These are phyloP conservation scores for Acanthamoeba royreba DNA, from an alignment of 208 protist genomes.

Conservation along the genomic window DNA sequence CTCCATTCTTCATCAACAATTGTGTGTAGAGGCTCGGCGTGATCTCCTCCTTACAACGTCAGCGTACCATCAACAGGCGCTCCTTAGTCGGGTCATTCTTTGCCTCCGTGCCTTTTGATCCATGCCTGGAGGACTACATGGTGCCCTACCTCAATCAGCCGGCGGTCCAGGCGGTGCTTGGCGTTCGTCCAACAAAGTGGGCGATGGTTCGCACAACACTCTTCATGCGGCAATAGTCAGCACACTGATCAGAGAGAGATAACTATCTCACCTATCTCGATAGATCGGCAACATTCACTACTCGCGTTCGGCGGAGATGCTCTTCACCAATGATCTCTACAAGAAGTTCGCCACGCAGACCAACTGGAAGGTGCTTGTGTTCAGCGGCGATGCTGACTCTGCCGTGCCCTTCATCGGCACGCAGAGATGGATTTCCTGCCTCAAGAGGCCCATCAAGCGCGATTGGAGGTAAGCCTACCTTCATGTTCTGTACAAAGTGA, in stretches of 20 bases:
- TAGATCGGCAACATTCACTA: neutral
- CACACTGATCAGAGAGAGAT: too few species aligned
- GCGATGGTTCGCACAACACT: neutral
- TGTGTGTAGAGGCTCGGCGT: too few species aligned
- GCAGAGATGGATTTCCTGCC: conserved; percentile 11
- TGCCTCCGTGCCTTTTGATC: neutral
- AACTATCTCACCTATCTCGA: neutral
- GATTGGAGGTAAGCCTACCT: neutral
- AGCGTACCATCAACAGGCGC: neutral
- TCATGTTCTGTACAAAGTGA: neutral
- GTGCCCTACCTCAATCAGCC: neutral
- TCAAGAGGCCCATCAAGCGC: conserved; percentile 18
- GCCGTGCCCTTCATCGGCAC: conserved; percentile 14
- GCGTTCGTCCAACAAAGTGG: neutral
- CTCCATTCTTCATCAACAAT: neutral
- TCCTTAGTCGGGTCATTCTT: neutral
- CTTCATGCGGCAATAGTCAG: too few species aligned
- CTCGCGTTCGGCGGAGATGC: neutral
- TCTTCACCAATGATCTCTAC: neutral
- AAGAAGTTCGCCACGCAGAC: neutral
- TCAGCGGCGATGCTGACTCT: conserved; percentile 26
- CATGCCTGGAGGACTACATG: neutral
- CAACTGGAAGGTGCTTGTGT: conserved; percentile 21
- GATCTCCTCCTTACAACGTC: too few species aligned
- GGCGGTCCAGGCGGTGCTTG: neutral